Evolutionary conservation across 2,329 filamentous ascomycete species (phyloP).

Genomic region (Paecilomyces formosus): DNA sequence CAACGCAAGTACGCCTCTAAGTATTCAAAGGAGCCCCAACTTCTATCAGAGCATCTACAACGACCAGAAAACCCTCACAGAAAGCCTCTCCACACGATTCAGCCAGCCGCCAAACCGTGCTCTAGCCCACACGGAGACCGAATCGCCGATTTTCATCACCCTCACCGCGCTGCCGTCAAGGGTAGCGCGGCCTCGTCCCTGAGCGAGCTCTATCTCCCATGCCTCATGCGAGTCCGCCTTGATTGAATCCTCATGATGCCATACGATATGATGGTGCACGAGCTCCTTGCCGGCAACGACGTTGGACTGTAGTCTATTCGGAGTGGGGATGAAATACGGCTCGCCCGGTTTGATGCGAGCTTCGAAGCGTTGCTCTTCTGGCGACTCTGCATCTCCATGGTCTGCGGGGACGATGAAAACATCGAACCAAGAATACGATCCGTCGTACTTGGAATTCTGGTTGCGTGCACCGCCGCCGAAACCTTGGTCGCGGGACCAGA

Average conservation of each 20-base stretch:
- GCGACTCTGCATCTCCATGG: constrained; percentile 4
- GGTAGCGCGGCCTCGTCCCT: constrained; percentile 28
- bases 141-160: constrained; percentile 27
- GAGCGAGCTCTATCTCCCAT: constrained; percentile 17
- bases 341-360: constrained; percentile 10
- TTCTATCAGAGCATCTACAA: constrained; percentile 10
- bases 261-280: constrained; percentile 21
- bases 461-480: constrained; percentile 13
- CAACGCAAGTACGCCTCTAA: no score
- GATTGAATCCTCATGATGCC: constrained; percentile 28
- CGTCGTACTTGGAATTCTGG: constrained; percentile 15
- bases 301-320: constrained; percentile 25
- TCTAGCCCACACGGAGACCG: constrained; percentile 29
- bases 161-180: constrained; percentile 28
- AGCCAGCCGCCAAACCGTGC: constrained; percentile 30
- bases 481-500: constrained; percentile 31
- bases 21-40: no score
- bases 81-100: constrained; percentile 24
- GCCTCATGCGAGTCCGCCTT: constrained; percentile 23
- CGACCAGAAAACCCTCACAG: constrained; percentile 31
- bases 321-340: constrained; percentile 19
- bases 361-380: constrained; percentile 2
- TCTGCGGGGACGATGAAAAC: constrained; percentile 18
- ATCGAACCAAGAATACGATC: constrained; percentile 34
- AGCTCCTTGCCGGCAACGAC: constrained; percentile 10